Base-by-base conservation (phyloP, 352 stramenopile species). In the Paralagenidium karlingii region DNA sequence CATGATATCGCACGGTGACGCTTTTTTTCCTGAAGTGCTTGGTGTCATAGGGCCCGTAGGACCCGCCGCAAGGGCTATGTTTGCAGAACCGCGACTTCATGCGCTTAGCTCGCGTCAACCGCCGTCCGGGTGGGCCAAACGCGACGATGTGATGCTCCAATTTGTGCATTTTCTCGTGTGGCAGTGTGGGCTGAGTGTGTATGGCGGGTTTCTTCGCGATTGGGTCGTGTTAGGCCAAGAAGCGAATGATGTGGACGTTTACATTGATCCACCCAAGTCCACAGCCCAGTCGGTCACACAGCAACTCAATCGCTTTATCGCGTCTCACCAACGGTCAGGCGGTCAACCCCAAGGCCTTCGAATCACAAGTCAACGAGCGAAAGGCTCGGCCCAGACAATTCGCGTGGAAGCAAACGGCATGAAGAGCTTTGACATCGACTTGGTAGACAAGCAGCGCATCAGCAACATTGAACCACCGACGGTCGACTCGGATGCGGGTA, bases 81-180 rank as follows among this genome's bases (percentile, higher is more conserved):
- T 47, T 19, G 31, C 45, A 21, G 38, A 22, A 13, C 45, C 50
- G 13, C 45, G 50, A 1, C 40, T 58, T 16, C n/a, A 21, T 0
- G 36, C 44, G 30, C 30, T 58, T 4, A 3, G 43, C 3, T 38
- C 22, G 13, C 16, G 24, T 4, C 20, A 36, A 3, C 15, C 45
- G n/a, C 50, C 50, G 7, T 30, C 45, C 0, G 16, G n/a, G 1
- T 58, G 50, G 49, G 30, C 15, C 3, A 49, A 33, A 3, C 46
- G 51, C 5, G 41, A 60, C 21, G 51, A 60, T 25, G 38, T 60
- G 8, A 52, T 60, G 46, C 51, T 60, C 6, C 51, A 60, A 27
- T 16, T 55, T 1, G 46, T 42, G 1, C 40, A 60, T 28, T 30
- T 38, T 5, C 25, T 60, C 18, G 16, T 60, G 1, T 60, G 51